Evolutionary conservation across 2,329 filamentous ascomycete species (phyloP).

Genomic region (Monilinia polystroma): DNA sequence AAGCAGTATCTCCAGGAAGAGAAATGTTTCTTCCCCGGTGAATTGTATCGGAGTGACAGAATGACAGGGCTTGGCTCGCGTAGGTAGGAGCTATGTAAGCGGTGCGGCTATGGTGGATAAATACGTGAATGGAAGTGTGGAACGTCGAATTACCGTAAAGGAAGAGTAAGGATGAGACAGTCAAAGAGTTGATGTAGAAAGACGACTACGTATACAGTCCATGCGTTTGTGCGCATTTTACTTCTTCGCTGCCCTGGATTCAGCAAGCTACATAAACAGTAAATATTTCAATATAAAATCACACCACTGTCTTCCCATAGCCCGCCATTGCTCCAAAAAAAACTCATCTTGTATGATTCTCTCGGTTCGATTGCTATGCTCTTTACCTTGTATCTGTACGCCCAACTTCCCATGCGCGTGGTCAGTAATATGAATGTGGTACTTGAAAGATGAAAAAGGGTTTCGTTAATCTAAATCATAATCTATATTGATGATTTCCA

Average conservation of each 20-base stretch:
- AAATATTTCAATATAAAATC: neutral
- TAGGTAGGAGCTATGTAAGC: neutral
- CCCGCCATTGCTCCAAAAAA: neutral
- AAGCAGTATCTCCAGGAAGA: neutral
- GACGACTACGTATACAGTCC: no score
- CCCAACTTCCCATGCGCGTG: neutral
- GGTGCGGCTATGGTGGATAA: neutral
- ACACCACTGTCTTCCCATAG: neutral
- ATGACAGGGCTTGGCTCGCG: conserved; percentile 7
- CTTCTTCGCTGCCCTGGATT: neutral
- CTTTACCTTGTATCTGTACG: neutral
- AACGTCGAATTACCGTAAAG: neutral
- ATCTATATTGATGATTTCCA: neutral
- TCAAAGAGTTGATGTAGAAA: conserved; percentile 1
- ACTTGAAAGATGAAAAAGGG: neutral
- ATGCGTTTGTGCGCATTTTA: conserved; percentile 4
- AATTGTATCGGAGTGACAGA: neutral
- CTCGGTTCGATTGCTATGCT: neutral
- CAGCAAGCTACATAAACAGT: conserved; percentile 2
- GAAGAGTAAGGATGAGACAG: neutral
- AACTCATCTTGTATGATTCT: neutral
- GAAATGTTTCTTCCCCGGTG: conserved; percentile 1
- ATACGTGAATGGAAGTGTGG: neutral
- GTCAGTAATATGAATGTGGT: neutral
- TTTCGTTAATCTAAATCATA: conserved; percentile 13